Conservation (phyloP, 2,329 filamentous ascomycete genomes). For the Rhytidhysteron rufulum region DNA sequence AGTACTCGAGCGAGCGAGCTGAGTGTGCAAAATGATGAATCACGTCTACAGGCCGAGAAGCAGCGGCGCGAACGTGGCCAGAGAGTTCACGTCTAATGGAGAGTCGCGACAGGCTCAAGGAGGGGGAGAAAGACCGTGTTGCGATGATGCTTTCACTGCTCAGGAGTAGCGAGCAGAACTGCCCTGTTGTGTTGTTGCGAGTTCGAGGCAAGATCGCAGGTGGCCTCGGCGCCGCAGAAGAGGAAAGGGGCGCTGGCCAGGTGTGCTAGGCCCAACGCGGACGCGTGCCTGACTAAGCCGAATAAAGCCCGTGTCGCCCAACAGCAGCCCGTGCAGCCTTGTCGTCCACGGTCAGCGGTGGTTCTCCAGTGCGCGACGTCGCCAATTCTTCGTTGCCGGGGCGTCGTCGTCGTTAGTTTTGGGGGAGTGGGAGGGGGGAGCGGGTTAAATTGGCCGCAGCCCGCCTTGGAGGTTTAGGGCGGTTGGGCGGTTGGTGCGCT, state of each 20-base stretch:
- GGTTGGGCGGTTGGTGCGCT: no score
- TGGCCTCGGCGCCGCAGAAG: slow-evolving; percentile 5
- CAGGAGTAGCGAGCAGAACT: slow-evolving; percentile 3
- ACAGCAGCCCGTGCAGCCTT: no score
- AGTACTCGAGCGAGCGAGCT: background rate
- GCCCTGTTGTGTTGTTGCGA: slow-evolving; percentile 4
- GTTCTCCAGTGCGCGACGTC: no score
- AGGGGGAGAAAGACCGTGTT: slow-evolving; percentile 1
- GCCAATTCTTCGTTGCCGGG: no score
- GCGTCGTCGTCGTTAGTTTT: no score
- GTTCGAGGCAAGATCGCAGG: background rate
- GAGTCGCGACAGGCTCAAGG: background rate
- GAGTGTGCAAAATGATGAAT: slow-evolving; percentile 2
- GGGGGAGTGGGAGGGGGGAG: no score
- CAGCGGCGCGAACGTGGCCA: slow-evolving; percentile 1
- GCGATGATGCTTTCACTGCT: slow-evolving; percentile 2
- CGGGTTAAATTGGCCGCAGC: no score
- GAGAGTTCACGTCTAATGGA: background rate
- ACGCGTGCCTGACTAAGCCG: background rate
- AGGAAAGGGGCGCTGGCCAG: background rate
- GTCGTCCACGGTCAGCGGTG: no score
- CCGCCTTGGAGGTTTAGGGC: no score
- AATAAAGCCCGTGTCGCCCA: background rate
- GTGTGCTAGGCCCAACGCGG: background rate
- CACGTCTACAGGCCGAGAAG: slow-evolving; percentile 2